These are phyloP conservation scores for Candida sanyaensis DNA, from an alignment of 1,139 yeast genomes.

Conservation along the genomic window DNA sequence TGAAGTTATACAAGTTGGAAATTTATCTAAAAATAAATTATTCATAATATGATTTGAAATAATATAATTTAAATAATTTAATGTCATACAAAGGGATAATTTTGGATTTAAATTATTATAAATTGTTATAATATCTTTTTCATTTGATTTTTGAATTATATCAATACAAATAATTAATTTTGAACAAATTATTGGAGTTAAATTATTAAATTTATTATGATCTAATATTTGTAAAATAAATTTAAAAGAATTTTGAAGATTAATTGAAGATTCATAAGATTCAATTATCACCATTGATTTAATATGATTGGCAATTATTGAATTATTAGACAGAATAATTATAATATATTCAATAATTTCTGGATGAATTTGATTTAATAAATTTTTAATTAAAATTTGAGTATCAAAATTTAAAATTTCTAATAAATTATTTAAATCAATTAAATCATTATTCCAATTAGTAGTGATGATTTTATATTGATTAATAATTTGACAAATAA, in stretches of 20 bases:
- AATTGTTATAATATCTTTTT: conserved; percentile 4
- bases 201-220: conserved; percentile 19
- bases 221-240: conserved; percentile 29
- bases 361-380: neutral
- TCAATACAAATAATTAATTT: conserved; percentile 10
- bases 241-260: conserved; percentile 13
- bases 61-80: conserved; percentile 20
- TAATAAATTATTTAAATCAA: conserved; percentile 2
- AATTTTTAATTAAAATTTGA: conserved; percentile 4
- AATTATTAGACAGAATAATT: neutral
- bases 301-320: neutral
- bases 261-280: neutral
- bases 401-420: conserved; percentile 5
- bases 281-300: neutral
- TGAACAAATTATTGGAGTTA: conserved; percentile 3
- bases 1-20: conserved; percentile 19
- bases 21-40: conserved; percentile 9
- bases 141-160: conserved; percentile 1
- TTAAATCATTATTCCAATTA: conserved; percentile 1
- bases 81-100: conserved; percentile 22
- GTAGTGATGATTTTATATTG: neutral
- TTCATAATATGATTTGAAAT: conserved; percentile 19
- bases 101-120: conserved; percentile 27
- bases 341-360: conserved; percentile 1
- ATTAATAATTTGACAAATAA: neutral